A percentile compares a stretch with the other conserved stretches of the same genome.
Evolutionary conservation across 257 asterid species (phyloP).

Genomic region (Linaria vulgaris): DNA sequence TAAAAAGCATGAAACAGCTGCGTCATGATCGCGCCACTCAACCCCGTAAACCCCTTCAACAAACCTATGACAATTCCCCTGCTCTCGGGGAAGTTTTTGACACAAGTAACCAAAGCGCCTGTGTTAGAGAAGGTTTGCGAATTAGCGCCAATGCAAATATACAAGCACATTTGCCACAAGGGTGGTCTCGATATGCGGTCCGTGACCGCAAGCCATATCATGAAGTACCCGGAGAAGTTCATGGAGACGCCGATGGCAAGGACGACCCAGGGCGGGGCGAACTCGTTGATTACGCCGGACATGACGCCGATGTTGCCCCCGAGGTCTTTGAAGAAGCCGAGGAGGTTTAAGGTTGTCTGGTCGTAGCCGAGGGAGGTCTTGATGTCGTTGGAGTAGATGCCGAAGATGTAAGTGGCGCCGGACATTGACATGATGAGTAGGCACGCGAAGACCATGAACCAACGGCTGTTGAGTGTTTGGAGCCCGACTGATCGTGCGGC

Average conservation of each 20-base stretch:
- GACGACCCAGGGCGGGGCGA: conserved; percentile 67
- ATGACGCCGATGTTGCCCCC: conserved; percentile 60
- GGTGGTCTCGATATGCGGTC: conserved; percentile 36
- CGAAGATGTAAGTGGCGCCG: conserved; percentile 69
- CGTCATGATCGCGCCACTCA: conserved; percentile 71
- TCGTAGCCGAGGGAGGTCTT: conserved; percentile 57
- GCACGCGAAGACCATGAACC: conserved; percentile 64
- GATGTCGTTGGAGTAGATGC: conserved; percentile 52
- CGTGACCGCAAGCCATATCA: conserved; percentile 68
- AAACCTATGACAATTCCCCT: conserved; percentile 53
- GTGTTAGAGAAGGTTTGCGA: conserved; percentile 67
- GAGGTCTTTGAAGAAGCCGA: conserved; percentile 61
- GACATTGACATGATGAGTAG: conserved; percentile 57
- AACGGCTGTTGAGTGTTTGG: conserved; percentile 44
- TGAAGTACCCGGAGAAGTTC: conserved; percentile 62
- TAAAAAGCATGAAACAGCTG: conserved; percentile 53
- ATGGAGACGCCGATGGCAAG: conserved; percentile 45
- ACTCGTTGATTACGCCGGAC: conserved; percentile 50
- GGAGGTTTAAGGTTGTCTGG: conserved; percentile 54
- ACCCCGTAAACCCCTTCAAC: conserved; percentile 57
- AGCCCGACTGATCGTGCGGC: too few species aligned
- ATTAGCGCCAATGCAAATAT: conserved; percentile 58
- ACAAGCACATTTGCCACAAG: conserved; percentile 66
- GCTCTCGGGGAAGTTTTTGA: conserved; percentile 65
- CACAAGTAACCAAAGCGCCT: conserved; percentile 62